phyloP scores from a whole-genome alignment of 2,329 filamentous ascomycete genomes.

The Pseudogymnoascus sp. region DNA sequence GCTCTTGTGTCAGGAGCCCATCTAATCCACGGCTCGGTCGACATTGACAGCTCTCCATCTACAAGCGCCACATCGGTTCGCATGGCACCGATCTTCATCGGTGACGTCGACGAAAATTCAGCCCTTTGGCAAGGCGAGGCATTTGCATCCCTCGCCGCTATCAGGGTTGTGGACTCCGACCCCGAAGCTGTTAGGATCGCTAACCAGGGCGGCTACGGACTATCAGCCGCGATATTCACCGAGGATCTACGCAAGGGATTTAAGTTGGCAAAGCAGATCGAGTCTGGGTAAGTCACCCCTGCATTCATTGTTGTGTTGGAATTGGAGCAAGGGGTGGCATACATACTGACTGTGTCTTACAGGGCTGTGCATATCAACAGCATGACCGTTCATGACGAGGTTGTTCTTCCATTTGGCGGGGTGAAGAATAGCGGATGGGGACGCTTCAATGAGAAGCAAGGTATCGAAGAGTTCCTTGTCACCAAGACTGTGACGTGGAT shows the following conservation, averaged over 20 bases:
- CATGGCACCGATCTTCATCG: slow-evolving; percentile 17
- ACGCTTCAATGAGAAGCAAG: slow-evolving; percentile 36
- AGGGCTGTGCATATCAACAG: slow-evolving; percentile 43
- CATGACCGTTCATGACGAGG: slow-evolving; percentile 42
- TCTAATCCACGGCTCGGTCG: not conserved
- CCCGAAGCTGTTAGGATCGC: slow-evolving; percentile 32
- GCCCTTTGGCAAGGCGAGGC: slow-evolving; percentile 28
- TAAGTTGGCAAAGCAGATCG: slow-evolving; percentile 10
- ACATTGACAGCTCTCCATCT: slow-evolving; percentile 15
- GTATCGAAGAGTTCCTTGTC: slow-evolving; percentile 38
- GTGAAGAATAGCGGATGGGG: slow-evolving; percentile 41
- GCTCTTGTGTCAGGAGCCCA: not conserved
- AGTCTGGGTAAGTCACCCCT: slow-evolving; percentile 4
- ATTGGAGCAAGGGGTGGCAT: not conserved
- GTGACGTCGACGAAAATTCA: slow-evolving; percentile 25
- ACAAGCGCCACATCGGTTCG: slow-evolving; percentile 12
- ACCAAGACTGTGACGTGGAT: slow-evolving; percentile 32
- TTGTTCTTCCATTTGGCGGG: slow-evolving; percentile 39
- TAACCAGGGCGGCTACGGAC: slow-evolving; percentile 34
- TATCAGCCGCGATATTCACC: slow-evolving; percentile 31
- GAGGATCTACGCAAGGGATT: slow-evolving; percentile 20
- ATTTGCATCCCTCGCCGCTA: slow-evolving; percentile 27
- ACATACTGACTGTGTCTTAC: not conserved
- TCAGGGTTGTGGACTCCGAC: slow-evolving; percentile 30
- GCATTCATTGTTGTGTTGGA: not conserved